Percentiles rank a stretch among this genome's conserved stretches.
Evolutionary conservation across 352 stramenopile species (phyloP).

Genomic region (Phytophthora chlamydospora): DNA sequence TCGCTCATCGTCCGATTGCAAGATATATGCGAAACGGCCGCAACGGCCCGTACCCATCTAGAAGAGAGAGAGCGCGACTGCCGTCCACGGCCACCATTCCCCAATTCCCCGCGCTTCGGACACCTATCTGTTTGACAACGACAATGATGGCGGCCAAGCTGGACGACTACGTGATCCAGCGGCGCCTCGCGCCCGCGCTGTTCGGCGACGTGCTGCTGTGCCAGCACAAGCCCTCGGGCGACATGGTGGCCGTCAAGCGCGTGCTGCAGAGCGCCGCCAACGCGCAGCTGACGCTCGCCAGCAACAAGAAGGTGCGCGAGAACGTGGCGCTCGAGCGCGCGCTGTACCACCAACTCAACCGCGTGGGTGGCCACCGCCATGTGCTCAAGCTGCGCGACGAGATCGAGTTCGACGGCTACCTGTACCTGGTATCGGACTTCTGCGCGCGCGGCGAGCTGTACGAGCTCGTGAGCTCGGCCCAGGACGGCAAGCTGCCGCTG

Average conservation of each 20-base stretch:
- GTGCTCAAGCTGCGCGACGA: conserved; percentile 76
- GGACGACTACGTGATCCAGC: conserved; percentile 86
- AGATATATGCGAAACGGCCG: conserved; percentile 35
- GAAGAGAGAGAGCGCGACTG: background rate
- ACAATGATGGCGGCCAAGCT: conserved; percentile 55
- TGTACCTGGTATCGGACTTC: conserved; percentile 84
- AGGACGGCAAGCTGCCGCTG: conserved; percentile 55
- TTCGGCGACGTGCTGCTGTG: conserved; percentile 86
- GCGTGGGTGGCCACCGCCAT: conserved; percentile 64
- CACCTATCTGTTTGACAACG: background rate
- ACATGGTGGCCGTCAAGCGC: conserved; percentile 81
- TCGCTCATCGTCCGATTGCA: conserved; percentile 25
- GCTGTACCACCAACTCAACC: conserved; percentile 69
- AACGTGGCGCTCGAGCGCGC: conserved; percentile 81
- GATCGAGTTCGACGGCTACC: conserved; percentile 78
- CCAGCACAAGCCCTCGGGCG: conserved; percentile 61
- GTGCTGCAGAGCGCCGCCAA: conserved; percentile 69
- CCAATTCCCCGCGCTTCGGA: conserved; percentile 10
- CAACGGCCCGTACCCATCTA: conserved; percentile 25
- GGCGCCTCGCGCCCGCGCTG: conserved; percentile 70
- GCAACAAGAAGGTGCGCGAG: conserved; percentile 79
- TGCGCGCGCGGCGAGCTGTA: conserved; percentile 79
- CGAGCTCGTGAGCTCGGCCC: conserved; percentile 68
- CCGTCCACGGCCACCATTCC: conserved; percentile 16
- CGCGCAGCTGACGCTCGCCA: conserved; percentile 63